A percentile compares a stretch with the other conserved stretches of the same genome.
Evolutionary conservation across 2,329 filamentous ascomycete species (phyloP).

Genomic region (Penicillium oxalicum): DNA sequence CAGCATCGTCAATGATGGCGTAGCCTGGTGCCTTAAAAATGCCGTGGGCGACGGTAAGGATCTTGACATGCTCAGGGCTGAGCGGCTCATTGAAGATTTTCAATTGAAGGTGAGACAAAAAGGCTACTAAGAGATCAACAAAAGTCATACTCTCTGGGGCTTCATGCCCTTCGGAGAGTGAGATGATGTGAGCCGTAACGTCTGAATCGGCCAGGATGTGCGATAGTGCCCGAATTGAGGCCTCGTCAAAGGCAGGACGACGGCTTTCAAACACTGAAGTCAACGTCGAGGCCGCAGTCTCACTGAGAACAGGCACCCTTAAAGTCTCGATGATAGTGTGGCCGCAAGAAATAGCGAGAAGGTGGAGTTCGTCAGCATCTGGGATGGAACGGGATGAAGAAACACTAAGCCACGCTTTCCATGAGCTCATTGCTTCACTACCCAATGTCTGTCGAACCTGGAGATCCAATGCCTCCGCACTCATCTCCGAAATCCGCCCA

Average conservation of each 20-base stretch:
- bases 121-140: slow-evolving; percentile 37
- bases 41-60: slow-evolving; percentile 34
- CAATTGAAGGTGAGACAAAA: slow-evolving; percentile 27
- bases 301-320: slow-evolving; percentile 13
- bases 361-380: slow-evolving; percentile 7
- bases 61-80: slow-evolving; percentile 27
- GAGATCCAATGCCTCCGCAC: slow-evolving; percentile 21
- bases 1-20: slow-evolving; percentile 36
- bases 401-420: slow-evolving; percentile 32
- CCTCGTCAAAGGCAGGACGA: slow-evolving; percentile 14
- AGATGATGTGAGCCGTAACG: slow-evolving; percentile 29
- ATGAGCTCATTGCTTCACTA: slow-evolving; percentile 22
- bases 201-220: slow-evolving; percentile 30
- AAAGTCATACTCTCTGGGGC: slow-evolving; percentile 36
- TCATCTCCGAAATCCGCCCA: slow-evolving; percentile 25
- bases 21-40: slow-evolving; percentile 38
- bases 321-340: slow-evolving; percentile 31
- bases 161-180: slow-evolving; percentile 32
- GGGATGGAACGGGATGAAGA: slow-evolving; percentile 19
- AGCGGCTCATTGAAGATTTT: slow-evolving; percentile 28
- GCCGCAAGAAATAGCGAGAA: slow-evolving; percentile 26
- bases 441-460: slow-evolving; percentile 34
- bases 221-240: slow-evolving; percentile 22
- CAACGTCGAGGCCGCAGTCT: slow-evolving; percentile 16
- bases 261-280: slow-evolving; percentile 19